Conservation (phyloP, 2,329 filamentous ascomycete species). For the Aspergillus calidoustus region DNA sequence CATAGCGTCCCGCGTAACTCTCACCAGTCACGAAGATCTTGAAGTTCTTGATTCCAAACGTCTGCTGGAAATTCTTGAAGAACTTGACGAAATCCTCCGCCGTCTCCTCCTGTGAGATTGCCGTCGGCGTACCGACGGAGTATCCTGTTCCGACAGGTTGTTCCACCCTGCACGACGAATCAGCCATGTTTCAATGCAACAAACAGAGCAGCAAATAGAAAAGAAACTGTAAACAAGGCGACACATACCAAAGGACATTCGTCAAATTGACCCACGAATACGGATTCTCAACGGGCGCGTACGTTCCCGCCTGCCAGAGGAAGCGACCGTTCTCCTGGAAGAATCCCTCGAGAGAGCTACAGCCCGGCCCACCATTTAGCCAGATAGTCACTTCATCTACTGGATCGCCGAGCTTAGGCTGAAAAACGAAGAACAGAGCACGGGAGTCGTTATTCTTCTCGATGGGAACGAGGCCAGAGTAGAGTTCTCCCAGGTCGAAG, state of each 20-base stretch:
- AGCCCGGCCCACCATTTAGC: constrained; percentile 61
- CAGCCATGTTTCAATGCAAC: neutral
- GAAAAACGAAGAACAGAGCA: constrained; percentile 55
- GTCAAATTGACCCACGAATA: constrained; percentile 78
- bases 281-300: constrained; percentile 65
- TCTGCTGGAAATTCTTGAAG: constrained; percentile 76
- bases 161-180: constrained; percentile 29
- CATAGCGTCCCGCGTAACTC: constrained; percentile 71
- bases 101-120: constrained; percentile 69
- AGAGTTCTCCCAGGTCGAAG: constrained; percentile 66
- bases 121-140: constrained; percentile 66
- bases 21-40: constrained; percentile 78
- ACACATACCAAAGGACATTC: constrained; percentile 72
- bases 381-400: constrained; percentile 50
- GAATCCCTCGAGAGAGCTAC: constrained; percentile 67
- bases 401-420: constrained; percentile 49
- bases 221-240: too few relatives aligned
- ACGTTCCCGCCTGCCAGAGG: constrained; percentile 71
- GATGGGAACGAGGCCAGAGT: constrained; percentile 59
- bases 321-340: constrained; percentile 80
- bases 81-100: constrained; percentile 75
- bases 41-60: constrained; percentile 68
- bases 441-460: constrained; percentile 51
- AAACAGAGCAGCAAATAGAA: neutral
- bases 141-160: constrained; percentile 67